Percentiles rank a stretch among this genome's conserved stretches.
Conservation (phyloP, 257 asterid species). For the Ligustrum vulgare region DNA sequence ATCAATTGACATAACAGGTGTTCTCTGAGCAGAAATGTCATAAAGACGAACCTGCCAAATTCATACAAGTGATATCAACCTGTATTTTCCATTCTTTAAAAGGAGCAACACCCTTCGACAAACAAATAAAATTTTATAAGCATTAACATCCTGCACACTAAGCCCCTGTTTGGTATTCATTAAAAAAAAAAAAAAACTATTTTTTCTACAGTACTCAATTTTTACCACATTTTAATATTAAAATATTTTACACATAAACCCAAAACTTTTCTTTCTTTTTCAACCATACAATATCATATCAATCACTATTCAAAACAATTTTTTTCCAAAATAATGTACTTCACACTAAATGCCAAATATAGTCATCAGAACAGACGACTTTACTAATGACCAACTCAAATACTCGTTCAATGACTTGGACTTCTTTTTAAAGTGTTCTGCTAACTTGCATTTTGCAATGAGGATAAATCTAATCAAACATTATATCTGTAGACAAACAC, state of each 20-base stretch:
- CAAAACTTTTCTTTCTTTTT: no score
- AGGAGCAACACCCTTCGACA: background rate
- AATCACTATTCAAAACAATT: no score
- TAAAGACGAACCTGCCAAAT: constrained; percentile 77
- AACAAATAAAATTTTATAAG: background rate
- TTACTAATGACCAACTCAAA: background rate
- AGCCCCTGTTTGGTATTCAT: no score
- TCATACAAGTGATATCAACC: constrained; percentile 13
- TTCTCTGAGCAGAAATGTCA: constrained; percentile 90
- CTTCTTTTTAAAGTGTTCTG: background rate
- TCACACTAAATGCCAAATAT: background rate
- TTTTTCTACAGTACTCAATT: no score
- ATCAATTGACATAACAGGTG: constrained; percentile 81
- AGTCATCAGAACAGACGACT: background rate
- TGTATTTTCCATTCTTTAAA: constrained; percentile 11
- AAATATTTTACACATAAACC: no score
- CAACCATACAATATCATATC: no score
- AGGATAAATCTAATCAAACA: background rate
- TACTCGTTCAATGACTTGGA: background rate
- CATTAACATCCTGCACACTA: background rate
- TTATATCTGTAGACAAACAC: background rate
- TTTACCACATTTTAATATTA: no score
- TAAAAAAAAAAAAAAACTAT: no score
- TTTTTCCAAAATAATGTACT: no score
- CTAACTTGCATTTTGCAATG: background rate